A percentile compares a stretch with the other conserved stretches of the same genome.
phyloP scores from a whole-genome alignment of 805 yeast genomes.

The Teunomyces stri region DNA sequence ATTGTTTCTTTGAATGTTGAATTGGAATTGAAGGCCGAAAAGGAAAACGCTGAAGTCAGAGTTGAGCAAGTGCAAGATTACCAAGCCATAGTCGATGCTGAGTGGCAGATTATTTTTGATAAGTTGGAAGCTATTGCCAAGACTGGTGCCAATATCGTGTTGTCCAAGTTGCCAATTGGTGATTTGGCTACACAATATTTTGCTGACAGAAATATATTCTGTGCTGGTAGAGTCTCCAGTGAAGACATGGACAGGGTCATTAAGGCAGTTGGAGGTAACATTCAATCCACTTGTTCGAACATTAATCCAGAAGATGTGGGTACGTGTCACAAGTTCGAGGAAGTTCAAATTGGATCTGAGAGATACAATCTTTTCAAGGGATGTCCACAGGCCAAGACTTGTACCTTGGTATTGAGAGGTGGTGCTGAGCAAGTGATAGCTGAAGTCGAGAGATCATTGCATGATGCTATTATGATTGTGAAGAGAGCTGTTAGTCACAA shows the following conservation, averaged over 20 bases:
- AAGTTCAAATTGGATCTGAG: conserved; percentile 93
- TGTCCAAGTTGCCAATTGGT: conserved; percentile 94
- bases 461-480: conserved; percentile 98
- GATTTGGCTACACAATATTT: conserved; percentile 98
- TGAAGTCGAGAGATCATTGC: conserved; percentile 95
- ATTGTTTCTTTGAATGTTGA: conserved; percentile 86
- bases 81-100: conserved; percentile 98
- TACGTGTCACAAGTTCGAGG: conserved; percentile 82
- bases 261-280: conserved; percentile 88
- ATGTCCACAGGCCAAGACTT: conserved; percentile 87
- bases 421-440: conserved; percentile 98
- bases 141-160: conserved; percentile 88
- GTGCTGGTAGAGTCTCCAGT: conserved; percentile 90
- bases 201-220: conserved; percentile 93
- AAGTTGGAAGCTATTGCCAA: conserved; percentile 79
- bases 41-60: conserved; percentile 97
- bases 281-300: conserved; percentile 74
- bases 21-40: conserved; percentile 95
- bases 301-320: conserved; percentile 73
- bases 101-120: conserved; percentile 89
- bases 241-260: conserved; percentile 93
- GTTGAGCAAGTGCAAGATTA: conserved; percentile 91
- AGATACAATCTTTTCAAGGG: conserved; percentile 92
- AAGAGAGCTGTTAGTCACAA: conserved; percentile 89
- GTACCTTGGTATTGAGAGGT: conserved; percentile 91